Evolutionary conservation across 805 yeast genomes (phyloP).

Genomic region (Starmerella vitae): DNA sequence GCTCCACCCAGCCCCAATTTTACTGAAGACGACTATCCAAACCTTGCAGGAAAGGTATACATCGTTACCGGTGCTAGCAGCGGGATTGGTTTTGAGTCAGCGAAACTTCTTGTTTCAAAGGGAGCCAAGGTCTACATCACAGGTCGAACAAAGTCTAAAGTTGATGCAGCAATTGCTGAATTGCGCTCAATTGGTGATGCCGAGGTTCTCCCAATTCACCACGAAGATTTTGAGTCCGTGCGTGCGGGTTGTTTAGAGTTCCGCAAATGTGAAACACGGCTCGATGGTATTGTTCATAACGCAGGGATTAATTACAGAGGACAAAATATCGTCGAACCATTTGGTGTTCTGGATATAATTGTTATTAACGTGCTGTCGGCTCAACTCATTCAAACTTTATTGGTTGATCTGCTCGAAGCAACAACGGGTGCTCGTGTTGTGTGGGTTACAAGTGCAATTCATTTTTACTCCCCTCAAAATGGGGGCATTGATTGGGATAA

Average conservation of each 20-base stretch:
- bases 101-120: slow-evolving; percentile 18
- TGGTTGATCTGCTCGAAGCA: slow-evolving; percentile 27
- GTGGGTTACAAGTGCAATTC: slow-evolving; percentile 35
- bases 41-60: slow-evolving; percentile 27
- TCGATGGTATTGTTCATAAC: slow-evolving; percentile 33
- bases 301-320: slow-evolving; percentile 22
- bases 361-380: slow-evolving; percentile 38
- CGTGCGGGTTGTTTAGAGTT: slow-evolving; percentile 29
- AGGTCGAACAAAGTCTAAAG: slow-evolving; percentile 30
- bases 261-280: slow-evolving; percentile 19
- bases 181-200: slow-evolving; percentile 18
- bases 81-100: slow-evolving; percentile 22
- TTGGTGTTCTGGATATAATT: slow-evolving; percentile 26
- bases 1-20: slow-evolving; percentile 8
- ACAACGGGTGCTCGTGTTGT: slow-evolving; percentile 32
- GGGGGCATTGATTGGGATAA: slow-evolving; percentile 33
- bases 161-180: slow-evolving; percentile 24
- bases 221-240: slow-evolving; percentile 32
- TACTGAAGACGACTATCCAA: slow-evolving; percentile 22
- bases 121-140: slow-evolving; percentile 31
- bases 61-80: slow-evolving; percentile 22
- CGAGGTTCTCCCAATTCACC: slow-evolving; percentile 16
- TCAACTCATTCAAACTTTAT: slow-evolving; percentile 29
- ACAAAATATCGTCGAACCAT: slow-evolving; percentile 7
- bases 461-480: slow-evolving; percentile 24